These are phyloP conservation scores for Theobroma cacao DNA, from an alignment of 345 rosid genomes.

Conservation along the genomic window DNA sequence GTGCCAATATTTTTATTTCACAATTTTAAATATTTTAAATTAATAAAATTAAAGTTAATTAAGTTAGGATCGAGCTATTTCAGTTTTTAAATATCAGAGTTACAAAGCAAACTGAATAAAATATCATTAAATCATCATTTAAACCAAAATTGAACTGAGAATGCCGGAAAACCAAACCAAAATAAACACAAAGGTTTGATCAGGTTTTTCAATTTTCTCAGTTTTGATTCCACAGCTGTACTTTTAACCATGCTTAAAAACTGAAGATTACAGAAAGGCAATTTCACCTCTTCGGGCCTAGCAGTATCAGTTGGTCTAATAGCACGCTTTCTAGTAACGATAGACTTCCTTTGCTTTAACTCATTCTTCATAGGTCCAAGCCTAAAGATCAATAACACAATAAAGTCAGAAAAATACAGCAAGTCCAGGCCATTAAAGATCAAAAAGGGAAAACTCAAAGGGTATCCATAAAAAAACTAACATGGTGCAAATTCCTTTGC, in stretches of 20 bases:
- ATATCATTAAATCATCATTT: neutral
- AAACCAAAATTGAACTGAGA: neutral
- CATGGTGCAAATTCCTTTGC: conserved; percentile 73
- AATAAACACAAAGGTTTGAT: neutral
- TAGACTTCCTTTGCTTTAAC: conserved; percentile 57
- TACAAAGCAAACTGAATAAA: neutral
- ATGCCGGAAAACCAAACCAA: neutral
- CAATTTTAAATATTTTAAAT: neutral
- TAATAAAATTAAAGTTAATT: neutral
- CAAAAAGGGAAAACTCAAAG: neutral
- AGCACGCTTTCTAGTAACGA: conserved; percentile 41
- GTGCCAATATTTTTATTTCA: neutral
- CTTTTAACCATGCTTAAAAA: neutral
- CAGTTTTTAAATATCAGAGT: neutral
- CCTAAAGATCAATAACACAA: conserved; percentile 38
- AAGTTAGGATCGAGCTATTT: neutral
- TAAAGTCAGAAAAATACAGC: neutral
- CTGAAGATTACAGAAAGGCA: neutral
- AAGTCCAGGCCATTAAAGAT: neutral
- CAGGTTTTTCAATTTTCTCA: neutral
- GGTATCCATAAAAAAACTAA: conserved; percentile 34
- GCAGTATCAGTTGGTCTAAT: conserved; percentile 50
- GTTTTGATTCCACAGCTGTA: neutral
- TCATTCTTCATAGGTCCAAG: conserved; percentile 89
- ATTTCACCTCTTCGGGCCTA: conserved; percentile 73